Percentiles rank a stretch among this genome's conserved stretches.
Evolutionary conservation across 768 basidiomycete species (phyloP).

Genomic region (Lactifluus pinguis): DNA sequence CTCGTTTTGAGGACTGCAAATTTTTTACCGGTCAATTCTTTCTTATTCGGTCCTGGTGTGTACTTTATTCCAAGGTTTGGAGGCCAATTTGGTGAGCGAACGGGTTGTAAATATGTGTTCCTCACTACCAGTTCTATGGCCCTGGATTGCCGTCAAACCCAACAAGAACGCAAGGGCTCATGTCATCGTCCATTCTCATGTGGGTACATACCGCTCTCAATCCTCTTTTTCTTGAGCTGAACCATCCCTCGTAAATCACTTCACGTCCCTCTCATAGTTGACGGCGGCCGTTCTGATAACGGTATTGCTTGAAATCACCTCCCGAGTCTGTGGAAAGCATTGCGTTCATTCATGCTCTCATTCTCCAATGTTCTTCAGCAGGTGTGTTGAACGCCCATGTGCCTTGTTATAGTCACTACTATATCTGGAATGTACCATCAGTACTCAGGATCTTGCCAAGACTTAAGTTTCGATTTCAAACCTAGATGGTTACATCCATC

Average conservation of each 20-base stretch:
- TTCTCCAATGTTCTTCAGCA: conserved; percentile 39
- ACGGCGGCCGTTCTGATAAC: conserved; percentile 46
- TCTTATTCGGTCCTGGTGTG: neutral
- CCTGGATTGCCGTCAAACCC: conserved; percentile 33
- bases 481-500: neutral
- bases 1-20: conserved; percentile 31
- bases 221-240: conserved; percentile 8
- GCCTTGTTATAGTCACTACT: conserved; percentile 17
- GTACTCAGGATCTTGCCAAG: neutral
- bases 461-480: neutral
- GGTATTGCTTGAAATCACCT: conserved; percentile 54
- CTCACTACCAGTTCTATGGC: neutral
- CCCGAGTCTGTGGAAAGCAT: conserved; percentile 40
- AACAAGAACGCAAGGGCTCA: conserved; percentile 41
- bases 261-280: conserved; percentile 29
- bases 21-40: conserved; percentile 45
- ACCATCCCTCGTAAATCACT: neutral
- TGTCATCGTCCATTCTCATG: neutral
- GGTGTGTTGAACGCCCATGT: conserved; percentile 30
- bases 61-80: conserved; percentile 36
- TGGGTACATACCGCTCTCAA: conserved; percentile 28
- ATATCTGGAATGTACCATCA: conserved; percentile 52
- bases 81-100: conserved; percentile 25
- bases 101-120: neutral
- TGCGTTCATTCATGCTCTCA: conserved; percentile 33